Evolutionary conservation across 805 yeast genomes (phyloP), one percentile per base, ranked within the genome.

Genomic region (Nakazawaea anatomiae): DNA sequence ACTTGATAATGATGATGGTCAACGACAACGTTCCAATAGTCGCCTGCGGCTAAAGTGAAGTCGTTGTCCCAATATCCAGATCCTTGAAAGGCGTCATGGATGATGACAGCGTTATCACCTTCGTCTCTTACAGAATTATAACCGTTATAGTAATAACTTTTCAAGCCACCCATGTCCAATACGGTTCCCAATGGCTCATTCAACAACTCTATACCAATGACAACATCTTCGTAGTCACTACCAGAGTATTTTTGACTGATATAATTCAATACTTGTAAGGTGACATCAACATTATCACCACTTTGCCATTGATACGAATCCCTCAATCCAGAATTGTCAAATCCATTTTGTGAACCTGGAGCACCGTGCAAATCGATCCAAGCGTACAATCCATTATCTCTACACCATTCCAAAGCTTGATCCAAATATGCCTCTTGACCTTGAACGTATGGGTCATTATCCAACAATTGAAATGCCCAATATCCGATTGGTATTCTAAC

Each of bases 1-100:
- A 87, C 94, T 71, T 89, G 95, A 72, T 91, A 91, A 64, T 86
- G 85, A 69, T 91, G 97, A 69, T 89, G 96, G 66, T 91, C 97
- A 35, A 90, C 67, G 18, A 87, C 81, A 48, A 88, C 85, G 60
- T 84, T 82, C 80, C 83, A 82, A 63, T 70, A 75, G 39, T 40
- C 36, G 8, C 47, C 64, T 55, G 65, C 53, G 14, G 57, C 58
- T 7, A 60, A 57, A 10, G 63, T 59, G 30, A 79, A 63, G 42
- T 73, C 72, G 7, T 64, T 57, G 58, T 82, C 72, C 85, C 85
- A 85, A 60, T 73, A 76, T 0, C 80, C 81, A 32, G 76, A 64
- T 0, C 69, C 64, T 62, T 75, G 65, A 62, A 85, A 85, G 0
- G 88, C 89, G 62, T 85, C 90, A 55, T 83, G 89, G 48, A 82